Evolutionary conservation across 2,329 filamentous ascomycete species (phyloP), one percentile per base, ranked within the genome.

Genomic region (Pestalotiopsis fici): DNA sequence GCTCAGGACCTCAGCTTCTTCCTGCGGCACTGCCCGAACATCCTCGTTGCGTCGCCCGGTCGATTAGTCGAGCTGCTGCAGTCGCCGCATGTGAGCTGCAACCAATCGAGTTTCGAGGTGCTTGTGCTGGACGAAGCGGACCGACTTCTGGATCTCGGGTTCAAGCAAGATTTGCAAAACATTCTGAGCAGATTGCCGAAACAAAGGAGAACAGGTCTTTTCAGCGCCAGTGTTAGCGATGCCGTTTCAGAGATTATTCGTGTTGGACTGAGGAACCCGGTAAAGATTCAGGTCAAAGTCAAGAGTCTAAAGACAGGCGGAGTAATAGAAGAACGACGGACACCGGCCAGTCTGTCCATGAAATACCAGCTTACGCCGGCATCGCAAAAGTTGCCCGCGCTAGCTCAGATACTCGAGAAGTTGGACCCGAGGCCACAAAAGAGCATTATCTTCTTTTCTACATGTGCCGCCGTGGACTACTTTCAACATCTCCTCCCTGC

Each of bases 101-200:
- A 93, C 0, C 92, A 95, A 69, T 94, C 93, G 1, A 93, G 93
- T 0, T 98, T 99, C 72, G 95, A 99, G 78, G 89, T 94, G 62
- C 87, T 99, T 12, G 93, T 99, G 3, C 86, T 99, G 43, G 96
- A 99, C 76, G 96, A 99, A 82, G 96, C 95, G 62, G 96, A 99
- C 79, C 88, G 96, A 68, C 83, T 99, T 28, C 85, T 99, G 12
- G 96, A 99, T 80, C 86, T 98, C 25, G 96, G 97, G 5, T 98
- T 99, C 81, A 96, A 97, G 78, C 91, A 93, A 66, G 94, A 97
- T 72, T 81, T 99, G 31, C 93, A 96, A 72, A 93, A 90, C 66
- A 97, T 98, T 54, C 82, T 99, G 25, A 88, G 89, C 0, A 88
- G 92, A 18, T 82, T 99, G 5, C 96, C 96, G 0, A 99, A 99